Conservation (phyloP, 768 basidiomycete genomes). For the Boletus bicolor region DNA sequence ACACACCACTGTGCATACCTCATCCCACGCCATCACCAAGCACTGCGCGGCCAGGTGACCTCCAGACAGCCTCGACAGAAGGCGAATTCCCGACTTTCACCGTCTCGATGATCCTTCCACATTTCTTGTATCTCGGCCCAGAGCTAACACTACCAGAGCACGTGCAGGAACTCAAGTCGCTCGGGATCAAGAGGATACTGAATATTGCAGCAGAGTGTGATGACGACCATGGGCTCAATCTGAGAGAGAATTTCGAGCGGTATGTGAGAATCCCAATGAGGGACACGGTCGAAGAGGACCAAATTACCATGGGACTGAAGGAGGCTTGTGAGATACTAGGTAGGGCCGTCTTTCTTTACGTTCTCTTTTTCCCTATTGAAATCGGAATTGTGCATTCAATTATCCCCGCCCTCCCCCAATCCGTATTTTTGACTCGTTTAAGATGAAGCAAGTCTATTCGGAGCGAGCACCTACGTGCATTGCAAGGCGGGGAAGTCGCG, state of each 20-base stretch:
- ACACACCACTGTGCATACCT: constrained; percentile 34
- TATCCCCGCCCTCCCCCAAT: neutral
- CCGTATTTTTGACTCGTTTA: constrained; percentile 7
- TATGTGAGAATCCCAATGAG: constrained; percentile 90
- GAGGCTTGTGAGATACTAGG: constrained; percentile 87
- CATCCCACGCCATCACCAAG: constrained; percentile 44
- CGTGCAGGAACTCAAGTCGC: constrained; percentile 63
- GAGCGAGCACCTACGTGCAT: constrained; percentile 89
- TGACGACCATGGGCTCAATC: constrained; percentile 68
- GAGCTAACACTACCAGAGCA: constrained; percentile 76
- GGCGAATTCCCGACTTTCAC: constrained; percentile 65
- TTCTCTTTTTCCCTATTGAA: neutral
- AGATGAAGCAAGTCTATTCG: constrained; percentile 93
- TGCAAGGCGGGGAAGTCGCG: constrained; percentile 96
- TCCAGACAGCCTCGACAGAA: constrained; percentile 22
- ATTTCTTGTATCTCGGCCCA: constrained; percentile 88
- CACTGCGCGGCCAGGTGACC: constrained; percentile 59
- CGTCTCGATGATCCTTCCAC: constrained; percentile 89
- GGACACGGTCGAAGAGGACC: constrained; percentile 93
- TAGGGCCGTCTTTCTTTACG: constrained; percentile 39
- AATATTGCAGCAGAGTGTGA: constrained; percentile 93
- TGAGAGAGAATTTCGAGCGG: constrained; percentile 72
- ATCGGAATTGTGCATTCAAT: constrained; percentile 4
- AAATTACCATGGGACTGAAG: constrained; percentile 73
- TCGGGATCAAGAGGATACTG: constrained; percentile 84